phyloP scores from a whole-genome alignment of 805 yeast genomes.

The Wickerhamomyces queroliae region DNA sequence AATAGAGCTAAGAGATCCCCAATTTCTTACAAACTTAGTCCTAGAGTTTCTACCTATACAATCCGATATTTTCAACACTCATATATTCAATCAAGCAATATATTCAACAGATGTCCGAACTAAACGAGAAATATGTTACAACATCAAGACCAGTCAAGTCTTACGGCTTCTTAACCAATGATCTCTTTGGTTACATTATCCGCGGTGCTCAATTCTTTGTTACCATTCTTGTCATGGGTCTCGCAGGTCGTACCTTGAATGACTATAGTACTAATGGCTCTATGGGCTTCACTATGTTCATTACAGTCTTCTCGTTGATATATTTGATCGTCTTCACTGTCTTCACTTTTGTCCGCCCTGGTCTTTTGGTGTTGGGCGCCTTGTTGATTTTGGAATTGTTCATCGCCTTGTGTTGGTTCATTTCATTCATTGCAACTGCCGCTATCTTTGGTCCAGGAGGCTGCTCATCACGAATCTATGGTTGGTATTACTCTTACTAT shows the following conservation, averaged over 20 bases:
- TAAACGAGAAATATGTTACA: no score
- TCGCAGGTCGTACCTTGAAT: constrained; percentile 7
- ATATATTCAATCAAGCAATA: no score
- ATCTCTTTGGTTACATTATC: constrained; percentile 5
- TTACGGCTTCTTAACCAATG: not conserved
- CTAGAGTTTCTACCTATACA: no score
- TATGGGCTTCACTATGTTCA: constrained; percentile 8
- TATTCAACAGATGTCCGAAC: no score
- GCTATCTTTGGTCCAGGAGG: constrained; percentile 8
- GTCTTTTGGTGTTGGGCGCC: constrained; percentile 9
- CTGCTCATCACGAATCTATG: constrained; percentile 2
- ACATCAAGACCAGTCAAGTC: not conserved
- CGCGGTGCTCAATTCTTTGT: constrained; percentile 10
- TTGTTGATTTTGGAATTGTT: constrained; percentile 8
- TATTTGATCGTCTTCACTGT: not conserved
- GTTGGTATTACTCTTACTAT: not conserved
- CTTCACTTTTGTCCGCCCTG: not conserved
- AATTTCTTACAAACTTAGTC: no score
- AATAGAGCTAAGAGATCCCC: no score
- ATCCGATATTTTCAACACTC: no score
- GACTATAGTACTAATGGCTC: constrained; percentile 5
- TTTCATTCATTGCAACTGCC: constrained; percentile 15
- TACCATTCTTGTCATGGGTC: constrained; percentile 10
- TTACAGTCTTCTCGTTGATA: constrained; percentile 2
- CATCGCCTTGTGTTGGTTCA: constrained; percentile 12